Conservation (phyloP, 2,329 filamentous ascomycete genomes). For the Allantophomopsis lycopodina region DNA sequence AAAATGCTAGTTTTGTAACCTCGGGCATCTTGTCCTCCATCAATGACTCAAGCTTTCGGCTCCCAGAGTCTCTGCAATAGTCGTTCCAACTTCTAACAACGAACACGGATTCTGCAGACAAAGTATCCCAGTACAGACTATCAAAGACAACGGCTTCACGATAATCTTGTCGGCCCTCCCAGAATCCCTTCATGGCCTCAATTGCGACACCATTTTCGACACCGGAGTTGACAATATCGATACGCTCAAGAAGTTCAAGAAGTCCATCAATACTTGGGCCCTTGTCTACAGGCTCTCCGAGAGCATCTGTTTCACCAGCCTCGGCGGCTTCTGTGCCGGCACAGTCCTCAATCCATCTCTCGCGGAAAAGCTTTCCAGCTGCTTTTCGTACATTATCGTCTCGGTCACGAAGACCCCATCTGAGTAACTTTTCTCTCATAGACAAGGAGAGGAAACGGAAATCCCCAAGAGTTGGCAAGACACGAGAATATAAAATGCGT, state of each 20-base stretch:
- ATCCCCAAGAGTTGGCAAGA: conserved; percentile 81
- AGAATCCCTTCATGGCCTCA: conserved; percentile 92
- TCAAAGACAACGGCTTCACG: conserved; percentile 58
- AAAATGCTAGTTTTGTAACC: conserved; percentile 80
- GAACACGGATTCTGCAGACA: conserved; percentile 78
- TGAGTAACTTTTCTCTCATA: conserved; percentile 87
- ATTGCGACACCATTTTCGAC: conserved; percentile 81
- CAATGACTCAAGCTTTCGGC: conserved; percentile 60
- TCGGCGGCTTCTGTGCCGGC: conserved; percentile 51
- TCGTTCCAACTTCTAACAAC: conserved; percentile 89
- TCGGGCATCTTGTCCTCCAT: conserved; percentile 91
- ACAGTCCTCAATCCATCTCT: conserved; percentile 97
- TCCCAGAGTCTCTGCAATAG: conserved; percentile 65
- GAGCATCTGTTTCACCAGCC: conserved; percentile 32
- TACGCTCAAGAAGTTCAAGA: conserved; percentile 81
- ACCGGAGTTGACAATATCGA: conserved; percentile 84
- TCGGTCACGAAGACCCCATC: conserved; percentile 88
- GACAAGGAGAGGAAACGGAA: conserved; percentile 87
- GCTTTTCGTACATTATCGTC: conserved; percentile 92
- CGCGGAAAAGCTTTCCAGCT: conserved; percentile 76
- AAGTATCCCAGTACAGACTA: conserved; percentile 65
- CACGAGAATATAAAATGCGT: conserved; percentile 71
- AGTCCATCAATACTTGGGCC: conserved; percentile 69
- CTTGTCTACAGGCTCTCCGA: conserved; percentile 24
- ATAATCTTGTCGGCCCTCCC: conserved; percentile 82